Base-by-base conservation (phyloP, 139 green algal genomes). In the Coccomyxa sp. region DNA sequence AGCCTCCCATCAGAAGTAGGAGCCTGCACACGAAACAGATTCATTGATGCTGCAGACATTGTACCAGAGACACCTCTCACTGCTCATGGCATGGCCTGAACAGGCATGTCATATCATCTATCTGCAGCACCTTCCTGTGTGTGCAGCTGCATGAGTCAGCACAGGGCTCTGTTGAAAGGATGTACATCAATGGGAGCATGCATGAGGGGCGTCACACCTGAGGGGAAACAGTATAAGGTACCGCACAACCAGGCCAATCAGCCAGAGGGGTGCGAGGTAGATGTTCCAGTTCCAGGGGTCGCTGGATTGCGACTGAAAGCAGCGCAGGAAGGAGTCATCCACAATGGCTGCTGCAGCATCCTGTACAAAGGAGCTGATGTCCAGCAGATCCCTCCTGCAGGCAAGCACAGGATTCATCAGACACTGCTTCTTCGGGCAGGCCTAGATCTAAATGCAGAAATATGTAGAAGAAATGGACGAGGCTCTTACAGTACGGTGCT, bases 261-360 rank as follows among this genome's bases (percentile, higher is more conserved):
- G 80, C 95, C 95, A 99, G 14, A 95, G 40, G 3, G 95, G 95
- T 75, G 95, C 94, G 9, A 99, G 89, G 87, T 99, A 99, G 31
- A 94, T 86, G 82, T 99, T 99, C 92, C 93, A 99, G 84, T 99
- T 99, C 97, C 96, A 99, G 27, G 92, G 89, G 40, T 97, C 94
- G 29, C 44, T 41, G 18, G 92, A 84, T 3, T 79, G n/a, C 80
- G 40, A 68, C 58, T 82, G 70, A 76, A 84, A 84, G 79, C 77
- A 82, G 68, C 82, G 86, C 39, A 94, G 89, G 88, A 99, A 99
- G 7, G 92, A 97, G 80, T 99, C 97, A 78, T 99, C 96, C 27
- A 98, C 89, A 55, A 98, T 90, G 6, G 94, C 89, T 2, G 87
- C 82, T 10, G 88, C 93, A 6, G 87, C 94, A 78, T 98, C 95